Evolutionary conservation across 202 grass and related monocot species (phyloP).

Genomic region (Carex sylvatica): DNA sequence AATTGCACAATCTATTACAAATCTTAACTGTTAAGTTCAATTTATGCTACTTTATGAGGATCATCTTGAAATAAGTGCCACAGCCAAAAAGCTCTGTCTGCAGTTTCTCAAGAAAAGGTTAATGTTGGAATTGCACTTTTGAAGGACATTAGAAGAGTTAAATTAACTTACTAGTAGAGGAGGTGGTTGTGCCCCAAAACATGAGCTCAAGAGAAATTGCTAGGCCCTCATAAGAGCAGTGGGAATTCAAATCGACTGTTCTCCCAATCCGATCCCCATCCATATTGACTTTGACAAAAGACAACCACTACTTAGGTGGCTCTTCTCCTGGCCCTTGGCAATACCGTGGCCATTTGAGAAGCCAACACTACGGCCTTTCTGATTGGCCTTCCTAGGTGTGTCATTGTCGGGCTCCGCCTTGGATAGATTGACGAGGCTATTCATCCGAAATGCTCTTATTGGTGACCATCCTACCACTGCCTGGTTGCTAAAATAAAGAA

Average conservation of each 20-base stretch:
- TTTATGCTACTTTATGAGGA: too few relatives aligned
- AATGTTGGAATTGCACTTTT: too few relatives aligned
- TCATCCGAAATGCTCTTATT: slow-evolving; percentile 36
- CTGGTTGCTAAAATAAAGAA: slow-evolving; percentile 32
- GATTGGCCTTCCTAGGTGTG: slow-evolving; percentile 9
- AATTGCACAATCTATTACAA: too few relatives aligned
- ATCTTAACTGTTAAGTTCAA: too few relatives aligned
- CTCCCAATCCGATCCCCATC: slow-evolving; percentile 51
- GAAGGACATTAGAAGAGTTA: not conserved
- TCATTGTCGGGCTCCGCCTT: slow-evolving; percentile 12
- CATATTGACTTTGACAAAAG: slow-evolving; percentile 42
- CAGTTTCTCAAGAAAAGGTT: too few relatives aligned
- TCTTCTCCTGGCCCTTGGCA: not conserved
- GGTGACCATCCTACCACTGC: slow-evolving; percentile 49
- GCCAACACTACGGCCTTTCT: not conserved
- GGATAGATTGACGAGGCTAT: slow-evolving; percentile 40
- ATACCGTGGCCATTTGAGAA: not conserved
- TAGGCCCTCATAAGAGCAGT: slow-evolving; percentile 37
- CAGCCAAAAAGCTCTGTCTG: too few relatives aligned
- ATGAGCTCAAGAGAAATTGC: slow-evolving; percentile 38
- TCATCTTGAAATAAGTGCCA: too few relatives aligned
- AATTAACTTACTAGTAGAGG: not conserved
- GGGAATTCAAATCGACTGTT: slow-evolving; percentile 37
- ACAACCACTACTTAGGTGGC: not conserved
- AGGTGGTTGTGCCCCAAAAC: slow-evolving; percentile 23